Evolutionary conservation across 352 stramenopile genomes (phyloP), one percentile per base, ranked within the genome.

Genomic region (Globisporangium yorkense): DNA sequence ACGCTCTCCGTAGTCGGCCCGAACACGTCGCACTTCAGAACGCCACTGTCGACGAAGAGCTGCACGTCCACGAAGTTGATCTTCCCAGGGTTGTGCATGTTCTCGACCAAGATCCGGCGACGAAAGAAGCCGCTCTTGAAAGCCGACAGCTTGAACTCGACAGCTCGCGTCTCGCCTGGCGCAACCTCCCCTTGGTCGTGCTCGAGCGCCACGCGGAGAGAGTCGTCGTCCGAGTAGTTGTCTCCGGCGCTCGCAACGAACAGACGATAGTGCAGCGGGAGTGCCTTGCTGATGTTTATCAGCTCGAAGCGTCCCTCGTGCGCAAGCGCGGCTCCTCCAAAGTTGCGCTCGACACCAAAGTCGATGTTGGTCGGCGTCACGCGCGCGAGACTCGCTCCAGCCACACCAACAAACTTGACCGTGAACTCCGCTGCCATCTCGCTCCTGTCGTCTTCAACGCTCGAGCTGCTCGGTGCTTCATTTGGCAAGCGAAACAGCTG

Each of bases 391-490:
- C 87, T 96, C 8, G 77, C 81, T 43, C 87, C 87, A 50, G 84
- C 84, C 31, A 94, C 68, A 37, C 83, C 84, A 39, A 92, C 72
- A 79, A 96, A 96, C 60, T 94, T 94, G 61, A 96, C 67, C 5
- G 87, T 96, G 59, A 96, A 96, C 54, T 96, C 87, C 6, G 87
- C 70, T 20, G 89, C 66, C 75, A 94, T 91, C 8, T 77, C 80
- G 45, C 68, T 80, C 54, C 87, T 90, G 37, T 78, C 74, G 0
- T 87, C 79, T 16, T 75, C 71, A 35, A 41, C 59, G 51, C 21
- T 54, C 12, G n/a, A 9, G n/a, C 35, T 10, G 7, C 21, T 46
- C 27, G 10, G 4, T 21, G 21, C 3, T 12, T 67, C 35, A 33
- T 20, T 40, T 5, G 27, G 35, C 39, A 78, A 48, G 4, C 76